Evolutionary conservation across 305 asterid species (phyloP), one percentile per base, ranked within the genome.

Genomic region (Andrographis paniculata): DNA sequence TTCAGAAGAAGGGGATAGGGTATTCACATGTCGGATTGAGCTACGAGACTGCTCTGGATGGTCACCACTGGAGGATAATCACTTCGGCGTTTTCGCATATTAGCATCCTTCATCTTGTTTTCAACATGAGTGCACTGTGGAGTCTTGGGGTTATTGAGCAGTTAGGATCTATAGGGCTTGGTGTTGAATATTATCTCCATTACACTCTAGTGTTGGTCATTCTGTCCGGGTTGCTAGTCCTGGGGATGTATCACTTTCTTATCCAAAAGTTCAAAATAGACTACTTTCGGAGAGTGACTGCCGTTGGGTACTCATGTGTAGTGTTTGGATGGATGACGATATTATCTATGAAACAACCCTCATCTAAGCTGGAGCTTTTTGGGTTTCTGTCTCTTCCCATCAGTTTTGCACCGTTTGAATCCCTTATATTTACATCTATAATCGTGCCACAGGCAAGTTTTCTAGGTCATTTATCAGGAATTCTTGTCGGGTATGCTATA

Each of bases 241-340:
- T 89, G 0, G 96, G 88, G 14, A 72, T 76, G 71, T 85, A 79
- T 35, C 97, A 89, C 68, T 31, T 82, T 30, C 59, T 89, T 56
- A 82, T 86, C 55, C 91, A 74, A 51, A 76, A 66, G 64, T 89
- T 82, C 66, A 85, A 82, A 56, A 20, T 89, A 0, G 98, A 89
- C 9, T 82, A 89, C 68, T 82, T 89, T 43, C 69, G 86, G 14
- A 75, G 95, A 73, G 94, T 89, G 50, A 89, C 94, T 23, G 98
- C 92, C 50, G 94, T 89, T 55, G 98, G 98, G 14, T 89, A 89
- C 68, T 89, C 98, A 22, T 89, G 98, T 63, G 98, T 89, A 62
- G 98, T 89, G 39, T 85, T 89, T 23, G 98, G 98, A 36, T 89
- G 94, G 98, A 85, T 85, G 98, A 89, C 98, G 9, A 82, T 89